Conservation (phyloP, 495 filamentous ascomycete species). For the Tuber indicum region DNA sequence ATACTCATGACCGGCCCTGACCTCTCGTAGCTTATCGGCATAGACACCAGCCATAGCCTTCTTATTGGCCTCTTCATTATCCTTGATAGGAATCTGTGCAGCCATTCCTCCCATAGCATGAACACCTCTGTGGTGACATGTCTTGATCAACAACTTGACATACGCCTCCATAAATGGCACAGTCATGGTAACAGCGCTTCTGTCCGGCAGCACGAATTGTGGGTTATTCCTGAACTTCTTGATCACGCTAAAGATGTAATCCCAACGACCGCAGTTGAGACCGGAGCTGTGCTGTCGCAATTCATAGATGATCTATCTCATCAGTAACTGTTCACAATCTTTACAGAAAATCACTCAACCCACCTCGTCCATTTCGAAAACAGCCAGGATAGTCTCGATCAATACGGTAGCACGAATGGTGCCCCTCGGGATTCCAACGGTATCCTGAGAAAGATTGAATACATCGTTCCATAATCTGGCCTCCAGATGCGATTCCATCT, state of each 20-base stretch:
- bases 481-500: slow-evolving; percentile 98
- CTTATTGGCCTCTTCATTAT: slow-evolving; percentile 81
- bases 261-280: slow-evolving; percentile 97
- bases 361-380: slow-evolving; percentile 99
- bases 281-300: slow-evolving; percentile 93
- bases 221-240: slow-evolving; percentile 98
- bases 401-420: slow-evolving; percentile 93
- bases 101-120: slow-evolving; percentile 99
- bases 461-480: slow-evolving; percentile 97
- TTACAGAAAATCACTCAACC: slow-evolving; percentile 1
- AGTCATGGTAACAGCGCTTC: slow-evolving; percentile 89
- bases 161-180: slow-evolving; percentile 99
- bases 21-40: slow-evolving; percentile 94
- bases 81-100: slow-evolving; percentile 97
- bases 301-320: slow-evolving; percentile 83
- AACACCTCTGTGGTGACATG: slow-evolving; percentile 88
- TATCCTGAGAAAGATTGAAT: slow-evolving; percentile 95
- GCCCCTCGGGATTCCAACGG: slow-evolving; percentile 76
- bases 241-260: slow-evolving; percentile 99
- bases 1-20: slow-evolving; percentile 82
- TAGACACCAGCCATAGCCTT: slow-evolving; percentile 89
- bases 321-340: slow-evolving; percentile 14
- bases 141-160: slow-evolving; percentile 92
- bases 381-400: slow-evolving; percentile 96
- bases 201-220: slow-evolving; percentile 88